Base-by-base conservation (phyloP, 192 early-diverging fungal species). In the Chytriomyces hyalinus region DNA sequence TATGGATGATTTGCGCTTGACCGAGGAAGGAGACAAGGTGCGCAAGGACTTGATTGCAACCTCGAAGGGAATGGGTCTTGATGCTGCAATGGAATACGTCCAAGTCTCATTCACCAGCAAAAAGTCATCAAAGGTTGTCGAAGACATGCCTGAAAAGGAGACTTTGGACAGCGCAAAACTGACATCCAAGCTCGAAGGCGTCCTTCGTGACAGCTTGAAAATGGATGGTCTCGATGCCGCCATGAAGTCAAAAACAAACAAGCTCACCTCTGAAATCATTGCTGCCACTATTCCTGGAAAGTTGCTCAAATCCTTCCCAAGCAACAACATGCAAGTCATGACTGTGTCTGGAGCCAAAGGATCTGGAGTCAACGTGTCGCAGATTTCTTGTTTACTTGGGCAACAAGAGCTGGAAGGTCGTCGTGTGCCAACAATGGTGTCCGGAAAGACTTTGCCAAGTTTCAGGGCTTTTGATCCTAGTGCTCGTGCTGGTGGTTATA, bases 271-370 rank as follows among this genome's bases (percentile, higher is more conserved):
- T 43, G 77, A 84, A 17, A 93, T 95, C 73, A 94, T 95, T 51
- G 85, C 88, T 9, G 85, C 86, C 6, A 93, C 92, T 80, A 85
- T 96, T 22, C 95, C 95, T 8, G 88, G 90, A 50, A 80, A 86
- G 63, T 82, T 95, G 64, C 75, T 88, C 49, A 91, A 90, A 66
- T 81, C 86, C 47, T 99, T 99, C 91, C 98, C 98, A 28, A 80
- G 90, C 69, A 99, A 99, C 84, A 95, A 96, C 85, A 98, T 99
- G 96, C 95, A 97, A 86, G 90, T 96, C 80, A 99, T 99, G 98
- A 97, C 94, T 2, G 91, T 95, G 50, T 96, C 96, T 61, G 98
- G 98, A 76, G 97, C 98, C 77, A 99, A 99, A 84, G 98, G 98
- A 57, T 94, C 92, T 20, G 91, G 90, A 70, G 93, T 98, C 70